phyloP scores from a whole-genome alignment of 345 rosid species.

The Orychophragmus violaceus region DNA sequence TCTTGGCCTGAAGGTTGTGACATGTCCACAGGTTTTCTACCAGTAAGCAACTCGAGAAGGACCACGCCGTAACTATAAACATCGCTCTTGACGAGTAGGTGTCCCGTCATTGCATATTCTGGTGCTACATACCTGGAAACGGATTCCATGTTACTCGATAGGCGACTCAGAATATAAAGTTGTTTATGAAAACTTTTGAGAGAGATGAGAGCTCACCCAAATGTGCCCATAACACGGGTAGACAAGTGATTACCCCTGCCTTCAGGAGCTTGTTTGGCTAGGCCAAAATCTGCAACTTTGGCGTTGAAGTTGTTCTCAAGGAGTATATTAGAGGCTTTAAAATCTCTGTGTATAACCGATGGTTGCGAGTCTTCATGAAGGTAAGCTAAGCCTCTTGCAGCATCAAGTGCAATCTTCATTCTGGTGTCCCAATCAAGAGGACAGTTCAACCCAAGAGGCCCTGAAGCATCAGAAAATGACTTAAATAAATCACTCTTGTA shows the following conservation, averaged over 20 bases:
- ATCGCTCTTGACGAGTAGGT: slow-evolving; percentile 92
- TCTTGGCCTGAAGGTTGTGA: slow-evolving; percentile 96
- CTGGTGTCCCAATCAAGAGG: slow-evolving; percentile 96
- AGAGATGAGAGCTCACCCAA: slow-evolving; percentile 61
- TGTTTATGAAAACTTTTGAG: background rate
- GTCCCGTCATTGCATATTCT: slow-evolving; percentile 99
- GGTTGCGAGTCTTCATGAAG: slow-evolving; percentile 99
- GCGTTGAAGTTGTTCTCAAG: slow-evolving; percentile 93
- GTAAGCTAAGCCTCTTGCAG: slow-evolving; percentile 97
- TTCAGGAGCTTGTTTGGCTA: slow-evolving; percentile 99
- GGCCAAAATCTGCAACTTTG: slow-evolving; percentile 98
- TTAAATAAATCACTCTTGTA: background rate
- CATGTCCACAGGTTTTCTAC: slow-evolving; percentile 96
- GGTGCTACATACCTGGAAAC: slow-evolving; percentile 89
- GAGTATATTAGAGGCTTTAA: slow-evolving; percentile 95
- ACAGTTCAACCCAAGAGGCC: slow-evolving; percentile 84
- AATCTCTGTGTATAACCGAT: slow-evolving; percentile 95
- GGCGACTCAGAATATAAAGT: background rate
- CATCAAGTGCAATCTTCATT: slow-evolving; percentile 99
- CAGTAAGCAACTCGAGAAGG: slow-evolving; percentile 85
- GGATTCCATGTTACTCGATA: background rate
- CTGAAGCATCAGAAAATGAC: slow-evolving; percentile 39
- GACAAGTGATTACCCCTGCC: slow-evolving; percentile 92
- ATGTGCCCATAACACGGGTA: slow-evolving; percentile 99
- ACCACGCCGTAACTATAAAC: slow-evolving; percentile 99